Conservation (phyloP, 164 flowering plant genomes). For the Akebia trifoliata region DNA sequence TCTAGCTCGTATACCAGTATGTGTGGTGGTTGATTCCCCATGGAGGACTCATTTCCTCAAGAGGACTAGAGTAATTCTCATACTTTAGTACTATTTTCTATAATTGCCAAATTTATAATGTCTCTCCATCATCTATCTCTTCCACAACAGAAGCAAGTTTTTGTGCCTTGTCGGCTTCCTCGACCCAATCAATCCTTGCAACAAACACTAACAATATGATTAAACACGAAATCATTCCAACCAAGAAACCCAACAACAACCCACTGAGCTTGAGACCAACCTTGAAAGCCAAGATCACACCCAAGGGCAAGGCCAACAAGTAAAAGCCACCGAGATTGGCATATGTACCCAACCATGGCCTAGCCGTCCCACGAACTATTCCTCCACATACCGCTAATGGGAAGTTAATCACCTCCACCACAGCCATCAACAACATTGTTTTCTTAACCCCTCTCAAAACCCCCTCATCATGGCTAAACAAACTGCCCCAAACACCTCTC, state of each 20-base stretch:
- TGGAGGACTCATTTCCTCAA: neutral
- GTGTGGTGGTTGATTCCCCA: too few relatives aligned
- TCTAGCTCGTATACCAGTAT: too few relatives aligned
- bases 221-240: conserved; percentile 48
- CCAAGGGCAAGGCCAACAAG: conserved; percentile 68
- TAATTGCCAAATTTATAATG: neutral
- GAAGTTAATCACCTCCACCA: conserved; percentile 69
- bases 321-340: conserved; percentile 78
- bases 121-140: conserved; percentile 11
- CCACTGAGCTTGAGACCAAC: conserved; percentile 52
- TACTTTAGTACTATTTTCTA: neutral
- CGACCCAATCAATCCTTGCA: conserved; percentile 56
- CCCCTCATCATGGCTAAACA: conserved; percentile 58
- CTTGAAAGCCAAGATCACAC: conserved; percentile 57
- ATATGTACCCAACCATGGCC: conserved; percentile 63
- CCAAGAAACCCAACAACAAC: conserved; percentile 59
- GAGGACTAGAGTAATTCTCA: neutral
- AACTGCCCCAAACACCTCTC: conserved; percentile 62
- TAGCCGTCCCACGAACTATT: conserved; percentile 76
- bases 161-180: conserved; percentile 70
- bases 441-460: conserved; percentile 54
- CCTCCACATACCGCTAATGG: conserved; percentile 78
- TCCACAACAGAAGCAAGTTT: conserved; percentile 25
- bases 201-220: conserved; percentile 47
- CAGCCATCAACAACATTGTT: conserved; percentile 67